Evolutionary conservation across 257 asterid genomes (phyloP).

Genomic region (Jacaranda mimosifolia): DNA sequence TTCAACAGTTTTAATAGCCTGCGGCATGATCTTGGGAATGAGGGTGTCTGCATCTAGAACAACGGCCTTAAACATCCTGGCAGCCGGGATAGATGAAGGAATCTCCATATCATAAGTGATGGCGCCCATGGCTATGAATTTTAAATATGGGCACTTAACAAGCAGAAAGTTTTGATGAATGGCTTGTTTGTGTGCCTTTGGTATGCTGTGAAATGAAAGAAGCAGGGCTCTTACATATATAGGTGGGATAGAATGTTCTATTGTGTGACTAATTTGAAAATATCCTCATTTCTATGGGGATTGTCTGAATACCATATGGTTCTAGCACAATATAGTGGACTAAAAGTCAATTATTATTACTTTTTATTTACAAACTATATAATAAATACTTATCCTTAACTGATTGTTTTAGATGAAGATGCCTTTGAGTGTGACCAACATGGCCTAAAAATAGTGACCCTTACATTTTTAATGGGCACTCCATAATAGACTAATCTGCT

Average conservation of each 20-base stretch:
- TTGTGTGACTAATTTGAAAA: too few relatives aligned
- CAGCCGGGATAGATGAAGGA: constrained; percentile 32
- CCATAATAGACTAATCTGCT: too few relatives aligned
- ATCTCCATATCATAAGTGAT: constrained; percentile 26
- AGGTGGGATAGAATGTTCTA: not conserved
- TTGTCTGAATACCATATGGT: too few relatives aligned
- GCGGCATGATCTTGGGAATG: constrained; percentile 43
- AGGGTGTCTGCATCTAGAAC: constrained; percentile 39
- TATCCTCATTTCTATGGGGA: too few relatives aligned
- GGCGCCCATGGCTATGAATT: constrained; percentile 31
- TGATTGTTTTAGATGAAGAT: too few relatives aligned
- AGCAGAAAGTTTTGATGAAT: too few relatives aligned
- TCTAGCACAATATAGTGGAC: not conserved
- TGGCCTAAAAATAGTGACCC: too few relatives aligned
- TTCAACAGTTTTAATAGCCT: constrained; percentile 30
- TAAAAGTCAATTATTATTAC: not conserved
- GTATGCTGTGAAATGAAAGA: not conserved
- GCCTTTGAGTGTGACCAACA: too few relatives aligned
- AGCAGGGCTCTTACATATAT: not conserved
- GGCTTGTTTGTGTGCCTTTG: not conserved
- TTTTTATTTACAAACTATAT: too few relatives aligned
- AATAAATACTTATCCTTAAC: too few relatives aligned
- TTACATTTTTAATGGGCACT: too few relatives aligned
- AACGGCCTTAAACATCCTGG: constrained; percentile 45
- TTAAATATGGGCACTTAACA: not conserved